Evolutionary conservation across 2,329 filamentous ascomycete species (phyloP).

Genomic region (Xylariaceae sp.): DNA sequence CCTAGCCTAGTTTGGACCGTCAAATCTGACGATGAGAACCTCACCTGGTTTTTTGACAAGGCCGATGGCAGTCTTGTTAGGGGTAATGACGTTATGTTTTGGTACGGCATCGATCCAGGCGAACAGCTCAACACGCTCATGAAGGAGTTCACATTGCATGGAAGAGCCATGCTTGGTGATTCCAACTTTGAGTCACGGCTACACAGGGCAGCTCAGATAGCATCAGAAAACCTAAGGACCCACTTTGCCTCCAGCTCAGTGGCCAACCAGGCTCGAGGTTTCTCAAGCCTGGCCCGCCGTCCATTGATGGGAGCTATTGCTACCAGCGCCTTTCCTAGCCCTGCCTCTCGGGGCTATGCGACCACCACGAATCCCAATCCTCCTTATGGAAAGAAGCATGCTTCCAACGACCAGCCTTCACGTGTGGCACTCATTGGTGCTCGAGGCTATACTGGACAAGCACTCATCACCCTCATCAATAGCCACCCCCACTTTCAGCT

Average conservation of each 20-base stretch:
- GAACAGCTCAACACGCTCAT: conserved; percentile 85
- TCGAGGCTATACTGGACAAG: conserved; percentile 86
- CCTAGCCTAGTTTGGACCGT: conserved; percentile 95
- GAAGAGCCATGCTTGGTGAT: conserved; percentile 86
- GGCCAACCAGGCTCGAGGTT: conserved; percentile 66
- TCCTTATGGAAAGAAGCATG: conserved; percentile 24
- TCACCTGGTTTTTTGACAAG: conserved; percentile 98
- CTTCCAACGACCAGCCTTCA: conserved; percentile 17
- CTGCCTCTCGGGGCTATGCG: conserved; percentile 43
- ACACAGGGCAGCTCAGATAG: conserved; percentile 75
- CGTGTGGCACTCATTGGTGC: conserved; percentile 21
- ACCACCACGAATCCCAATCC: conserved; percentile 26
- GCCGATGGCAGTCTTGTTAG: conserved; percentile 88
- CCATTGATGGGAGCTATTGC: conserved; percentile 40
- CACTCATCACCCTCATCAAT: conserved; percentile 86
- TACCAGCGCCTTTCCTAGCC: conserved; percentile 36
- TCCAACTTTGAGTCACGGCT: conserved; percentile 88
- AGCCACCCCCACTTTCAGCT: conserved; percentile 89
- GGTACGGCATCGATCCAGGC: conserved; percentile 86
- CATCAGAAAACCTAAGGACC: conserved; percentile 58
- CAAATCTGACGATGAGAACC: conserved; percentile 92
- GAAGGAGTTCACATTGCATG: conserved; percentile 82
- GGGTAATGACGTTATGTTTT: conserved; percentile 91
- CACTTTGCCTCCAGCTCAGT: conserved; percentile 51
- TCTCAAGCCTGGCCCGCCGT: conserved; percentile 65